Conservation (phyloP, 768 basidiomycete species). For the Phlegmacium glaucopus region DNA sequence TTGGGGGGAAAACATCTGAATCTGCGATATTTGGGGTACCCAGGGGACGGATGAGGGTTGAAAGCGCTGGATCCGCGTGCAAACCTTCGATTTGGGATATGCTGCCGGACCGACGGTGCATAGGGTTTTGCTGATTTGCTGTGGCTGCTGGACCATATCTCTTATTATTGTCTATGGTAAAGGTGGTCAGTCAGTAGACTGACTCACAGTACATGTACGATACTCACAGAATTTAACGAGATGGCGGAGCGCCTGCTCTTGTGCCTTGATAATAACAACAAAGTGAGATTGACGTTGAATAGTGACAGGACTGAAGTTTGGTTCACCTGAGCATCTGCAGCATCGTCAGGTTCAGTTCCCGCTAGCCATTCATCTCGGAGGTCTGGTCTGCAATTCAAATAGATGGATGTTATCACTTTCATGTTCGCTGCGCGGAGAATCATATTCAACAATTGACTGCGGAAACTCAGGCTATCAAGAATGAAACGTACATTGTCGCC, state of each 20-base stretch:
- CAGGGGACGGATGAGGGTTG: slow-evolving; percentile 67
- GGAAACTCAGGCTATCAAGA: slow-evolving; percentile 3
- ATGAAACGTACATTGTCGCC: slow-evolving; percentile 78
- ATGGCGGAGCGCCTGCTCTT: slow-evolving; percentile 91
- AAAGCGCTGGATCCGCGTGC: slow-evolving; percentile 70
- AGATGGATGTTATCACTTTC: slow-evolving; percentile 99
- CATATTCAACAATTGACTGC: slow-evolving; percentile 2
- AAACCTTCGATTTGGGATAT: slow-evolving; percentile 80
- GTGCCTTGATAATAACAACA: slow-evolving; percentile 51
- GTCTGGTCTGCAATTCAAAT: slow-evolving; percentile 95
- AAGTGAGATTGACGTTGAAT: neutral
- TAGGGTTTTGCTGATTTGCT: slow-evolving; percentile 45
- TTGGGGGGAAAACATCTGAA: slow-evolving; percentile 93
- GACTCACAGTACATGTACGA: neutral
- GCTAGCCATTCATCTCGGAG: slow-evolving; percentile 97
- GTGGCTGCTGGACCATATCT: slow-evolving; percentile 70
- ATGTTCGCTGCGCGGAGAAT: slow-evolving; percentile 73
- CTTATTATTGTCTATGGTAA: slow-evolving; percentile 74
- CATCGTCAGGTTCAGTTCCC: slow-evolving; percentile 88
- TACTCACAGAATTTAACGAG: slow-evolving; percentile 90
- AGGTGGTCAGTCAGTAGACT: slow-evolving; percentile 8
- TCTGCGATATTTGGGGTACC: slow-evolving; percentile 79
- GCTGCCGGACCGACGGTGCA: slow-evolving; percentile 79
- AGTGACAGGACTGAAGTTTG: neutral
- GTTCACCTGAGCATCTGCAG: slow-evolving; percentile 82